Base-by-base conservation (phyloP, 148 eudicot genomes). In the Suaeda aralocaspica region DNA sequence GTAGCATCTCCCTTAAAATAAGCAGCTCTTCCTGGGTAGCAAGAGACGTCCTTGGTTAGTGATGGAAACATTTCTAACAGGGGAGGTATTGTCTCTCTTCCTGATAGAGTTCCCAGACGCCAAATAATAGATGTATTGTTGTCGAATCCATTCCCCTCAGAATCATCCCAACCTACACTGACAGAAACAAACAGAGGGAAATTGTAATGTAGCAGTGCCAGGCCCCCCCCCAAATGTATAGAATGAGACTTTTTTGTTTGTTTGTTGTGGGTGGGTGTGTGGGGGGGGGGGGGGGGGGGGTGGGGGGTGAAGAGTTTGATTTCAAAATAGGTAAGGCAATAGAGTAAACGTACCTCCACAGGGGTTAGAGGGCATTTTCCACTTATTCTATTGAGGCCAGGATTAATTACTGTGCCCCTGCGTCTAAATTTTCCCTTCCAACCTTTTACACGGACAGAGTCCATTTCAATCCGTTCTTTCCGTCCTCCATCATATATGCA, bases 331-430 rank as follows among this genome's bases (percentile, higher is more conserved):
- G n/a, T n/a, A n/a, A n/a, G n/a, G n/a, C n/a, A n/a, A n/a, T n/a
- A n/a, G n/a, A 81, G n/a, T n/a, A n/a, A n/a, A n/a, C n/a, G n/a
- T n/a, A 92, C 97, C 90, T 92, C 97, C 78, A 89, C 76, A 72
- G 97, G 97, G 39, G 96, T 89, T 78, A 92, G 76, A 64, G 96
- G 97, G 84, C 97, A 92, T 72, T 81, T 92, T 57, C 97, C 97
- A 41, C 77, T 82, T 24, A 87, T 77, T 48, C 92, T 79, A 75
- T 87, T 87, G 69, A 79, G 83, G 26, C 82, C 90, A 44, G 92
- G 93, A 64, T 73, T 69, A 60, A 82, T 87, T 16, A 76, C 44
- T 25, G 72, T 77, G 52, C 77, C 77, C 76, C 86, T 77, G 21
- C 78, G 86, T 77, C 72, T 81, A 75, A 92, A 89, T 72, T 92